These are phyloP conservation scores for Chrysoporthe austroafricana DNA, from an alignment of 2,329 filamentous ascomycete genomes.

Conservation along the genomic window DNA sequence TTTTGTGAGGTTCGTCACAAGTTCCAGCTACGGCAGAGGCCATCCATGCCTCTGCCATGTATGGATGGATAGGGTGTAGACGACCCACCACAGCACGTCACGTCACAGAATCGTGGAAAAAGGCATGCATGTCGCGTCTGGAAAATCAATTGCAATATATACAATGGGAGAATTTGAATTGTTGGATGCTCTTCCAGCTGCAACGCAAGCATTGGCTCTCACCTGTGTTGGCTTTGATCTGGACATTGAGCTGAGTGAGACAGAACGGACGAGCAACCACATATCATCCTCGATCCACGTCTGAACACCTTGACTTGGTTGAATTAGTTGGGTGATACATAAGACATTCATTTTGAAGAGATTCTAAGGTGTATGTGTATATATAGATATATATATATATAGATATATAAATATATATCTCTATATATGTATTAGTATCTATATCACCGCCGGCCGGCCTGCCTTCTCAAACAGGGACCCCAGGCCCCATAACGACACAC, in stretches of 20 bases:
- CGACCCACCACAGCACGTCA: not conserved
- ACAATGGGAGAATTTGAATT: too few species aligned
- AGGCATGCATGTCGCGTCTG: too few species aligned
- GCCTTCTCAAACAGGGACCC: constrained; percentile 55
- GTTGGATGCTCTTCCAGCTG: not conserved
- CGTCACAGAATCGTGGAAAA: too few species aligned
- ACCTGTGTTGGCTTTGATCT: not conserved
- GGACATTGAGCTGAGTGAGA: too few species aligned
- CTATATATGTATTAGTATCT: not conserved
- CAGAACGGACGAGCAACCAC: too few species aligned
- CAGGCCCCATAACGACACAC: constrained; percentile 61
- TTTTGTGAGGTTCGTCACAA: constrained; percentile 10
- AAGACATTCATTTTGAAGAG: not conserved
- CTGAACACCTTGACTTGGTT: not conserved
- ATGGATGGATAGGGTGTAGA: not conserved
- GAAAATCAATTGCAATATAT: too few species aligned
- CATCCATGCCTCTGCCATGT: not conserved
- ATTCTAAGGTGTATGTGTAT: not conserved
- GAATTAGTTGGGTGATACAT: too few species aligned
- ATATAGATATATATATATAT: not conserved
- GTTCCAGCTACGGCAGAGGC: not conserved
- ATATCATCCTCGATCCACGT: too few species aligned
- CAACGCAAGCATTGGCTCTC: not conserved
- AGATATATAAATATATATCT: too few species aligned
- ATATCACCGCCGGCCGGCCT: constrained; percentile 28